Evolutionary conservation across 441 rosid genomes (phyloP).

Genomic region (Kokia cookei): DNA sequence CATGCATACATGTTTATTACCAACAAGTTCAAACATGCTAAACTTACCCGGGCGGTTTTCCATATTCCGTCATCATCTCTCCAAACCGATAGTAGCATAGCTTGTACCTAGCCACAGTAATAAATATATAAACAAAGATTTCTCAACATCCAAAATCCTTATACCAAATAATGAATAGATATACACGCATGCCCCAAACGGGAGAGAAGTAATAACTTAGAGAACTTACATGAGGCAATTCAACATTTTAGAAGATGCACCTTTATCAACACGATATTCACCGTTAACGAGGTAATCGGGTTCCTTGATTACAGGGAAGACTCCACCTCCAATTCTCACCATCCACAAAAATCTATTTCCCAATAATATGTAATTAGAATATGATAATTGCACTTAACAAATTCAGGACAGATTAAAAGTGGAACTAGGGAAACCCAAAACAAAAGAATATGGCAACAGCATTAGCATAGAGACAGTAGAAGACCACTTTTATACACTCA

Average conservation of each 20-base stretch:
- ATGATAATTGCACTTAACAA: background rate
- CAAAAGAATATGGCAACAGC: background rate
- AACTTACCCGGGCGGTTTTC: conserved; percentile 85
- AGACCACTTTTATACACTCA: background rate
- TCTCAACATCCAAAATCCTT: background rate
- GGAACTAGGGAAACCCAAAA: background rate
- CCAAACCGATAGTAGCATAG: conserved; percentile 92
- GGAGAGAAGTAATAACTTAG: background rate
- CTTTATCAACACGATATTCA: conserved; percentile 97
- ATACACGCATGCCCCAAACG: background rate
- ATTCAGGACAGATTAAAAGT: background rate
- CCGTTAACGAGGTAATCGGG: conserved; percentile 98
- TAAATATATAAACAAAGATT: background rate
- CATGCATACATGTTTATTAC: background rate
- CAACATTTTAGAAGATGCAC: conserved; percentile 97
- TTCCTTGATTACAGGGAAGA: conserved; percentile 95
- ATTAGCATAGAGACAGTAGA: background rate
- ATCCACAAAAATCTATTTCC: conserved; percentile 90
- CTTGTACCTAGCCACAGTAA: conserved; percentile 65
- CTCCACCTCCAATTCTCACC: conserved; percentile 99
- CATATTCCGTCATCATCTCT: conserved; percentile 83
- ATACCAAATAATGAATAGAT: background rate
- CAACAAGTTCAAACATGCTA: background rate
- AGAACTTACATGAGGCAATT: conserved; percentile 94
- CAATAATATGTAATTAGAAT: conserved; percentile 7